Base-by-base conservation (phyloP, 257 asterid species). In the Cynanchum wilfordii region DNA sequence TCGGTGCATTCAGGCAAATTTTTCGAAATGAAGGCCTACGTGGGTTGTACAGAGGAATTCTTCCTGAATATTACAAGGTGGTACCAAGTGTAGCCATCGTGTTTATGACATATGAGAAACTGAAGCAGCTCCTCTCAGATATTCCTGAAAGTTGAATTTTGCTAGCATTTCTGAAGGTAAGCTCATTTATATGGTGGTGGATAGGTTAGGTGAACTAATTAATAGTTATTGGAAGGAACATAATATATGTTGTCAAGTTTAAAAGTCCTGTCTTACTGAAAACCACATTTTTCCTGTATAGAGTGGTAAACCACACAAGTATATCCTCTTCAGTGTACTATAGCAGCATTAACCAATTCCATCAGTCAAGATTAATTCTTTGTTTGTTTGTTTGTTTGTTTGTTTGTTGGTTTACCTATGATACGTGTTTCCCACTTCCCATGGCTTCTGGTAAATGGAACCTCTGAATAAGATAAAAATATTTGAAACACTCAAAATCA, bases 1-100 rank as follows among this genome's bases (percentile, higher is more conserved):
- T 86, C 25, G 96, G 94, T 38, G 75, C 97, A 40, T 70, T 91
- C 45, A 81, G 81, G 77, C 87, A 86, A 69, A 89, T 91, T 63
- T 75, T 85, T 70, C 74, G 66, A 51, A 69, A 77, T 25, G 96
- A 89, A 83, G 92, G 97, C 44, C 49, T 84, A 27, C 83, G 82
- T 9, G 96, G 97, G 60, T 74, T 91, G 73, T 91, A 89, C 69
- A 73, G 97, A 62, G 97, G 97, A 69, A 91, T 91, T 70, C 75
- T 91, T 72, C 96, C 97, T 5, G 96, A 91, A 79, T 89, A 85
- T 71, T 87, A 83, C 94, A 91, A 91, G 82, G 96, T 87, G 24
- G 97, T 89, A 64, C 97, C 97, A 2, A 83, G 94, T 59, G 89
- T 91, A 29, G 86, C 94, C 51, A 91, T 91, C 22, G 90, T 91